phyloP scores from a whole-genome alignment of 768 basidiomycete species.

The Termitomyces sp. region DNA sequence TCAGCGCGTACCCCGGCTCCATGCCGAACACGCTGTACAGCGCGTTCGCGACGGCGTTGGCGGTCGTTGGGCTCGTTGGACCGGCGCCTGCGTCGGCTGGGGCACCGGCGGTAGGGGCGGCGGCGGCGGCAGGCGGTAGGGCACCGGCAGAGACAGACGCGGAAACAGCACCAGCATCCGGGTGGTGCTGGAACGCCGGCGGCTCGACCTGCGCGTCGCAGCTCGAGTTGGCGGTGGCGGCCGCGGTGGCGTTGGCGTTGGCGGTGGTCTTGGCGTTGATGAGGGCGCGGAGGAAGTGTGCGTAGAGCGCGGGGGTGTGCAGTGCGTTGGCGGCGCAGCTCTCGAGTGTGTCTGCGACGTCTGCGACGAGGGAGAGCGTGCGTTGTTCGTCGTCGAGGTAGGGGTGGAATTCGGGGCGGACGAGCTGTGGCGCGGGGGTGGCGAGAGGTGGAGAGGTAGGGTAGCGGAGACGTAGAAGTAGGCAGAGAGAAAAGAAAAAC shows the following conservation, averaged over 20 bases:
- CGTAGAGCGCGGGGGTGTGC: conserved; percentile 91
- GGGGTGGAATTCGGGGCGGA: conserved; percentile 78
- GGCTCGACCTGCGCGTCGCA: neutral
- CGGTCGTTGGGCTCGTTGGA: neutral
- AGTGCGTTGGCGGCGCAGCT: conserved; percentile 67
- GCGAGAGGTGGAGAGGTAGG: too few species aligned
- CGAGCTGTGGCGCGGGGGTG: conserved; percentile 41
- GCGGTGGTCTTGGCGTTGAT: conserved; percentile 47
- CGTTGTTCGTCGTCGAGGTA: conserved; percentile 72
- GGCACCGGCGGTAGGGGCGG: neutral
- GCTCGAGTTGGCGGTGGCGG: too few species aligned
- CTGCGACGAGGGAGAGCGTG: conserved; percentile 65
- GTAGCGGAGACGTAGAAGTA: too few species aligned
- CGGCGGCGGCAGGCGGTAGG: too few species aligned
- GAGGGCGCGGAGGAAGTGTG: conserved; percentile 74
- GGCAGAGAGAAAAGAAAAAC: too few species aligned
- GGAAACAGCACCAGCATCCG: too few species aligned
- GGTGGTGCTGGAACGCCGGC: neutral
- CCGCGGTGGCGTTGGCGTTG: too few species aligned
- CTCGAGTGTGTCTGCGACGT: conserved; percentile 79
- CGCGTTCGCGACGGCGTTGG: neutral
- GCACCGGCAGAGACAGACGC: too few species aligned
- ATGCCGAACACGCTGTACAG: conserved; percentile 11
- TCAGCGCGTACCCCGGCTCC: conserved; percentile 28
- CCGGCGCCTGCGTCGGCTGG: neutral